Conservation (phyloP, 345 rosid genomes). For the Rubroshorea leprosula region DNA sequence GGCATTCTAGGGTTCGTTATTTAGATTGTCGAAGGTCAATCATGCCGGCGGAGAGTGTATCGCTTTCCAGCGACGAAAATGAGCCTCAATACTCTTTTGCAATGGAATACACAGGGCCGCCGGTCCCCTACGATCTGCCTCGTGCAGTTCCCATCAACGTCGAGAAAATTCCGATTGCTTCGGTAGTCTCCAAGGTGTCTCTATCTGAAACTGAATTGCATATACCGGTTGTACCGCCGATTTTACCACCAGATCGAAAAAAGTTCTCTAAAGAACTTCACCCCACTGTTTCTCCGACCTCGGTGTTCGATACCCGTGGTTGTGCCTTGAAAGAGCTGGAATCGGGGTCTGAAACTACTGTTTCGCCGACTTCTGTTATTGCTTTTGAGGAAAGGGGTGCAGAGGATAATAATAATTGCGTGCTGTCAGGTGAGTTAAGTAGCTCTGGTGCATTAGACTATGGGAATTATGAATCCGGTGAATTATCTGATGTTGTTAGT, state of each 20-base stretch:
- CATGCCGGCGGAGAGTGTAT: conserved; percentile 28
- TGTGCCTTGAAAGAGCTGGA: conserved; percentile 24
- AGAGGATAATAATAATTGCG: conserved; percentile 31
- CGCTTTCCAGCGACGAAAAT: conserved; percentile 29
- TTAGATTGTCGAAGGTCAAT: neutral
- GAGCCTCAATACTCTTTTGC: conserved; percentile 54
- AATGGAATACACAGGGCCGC: conserved; percentile 82
- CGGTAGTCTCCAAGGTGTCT: conserved; percentile 68
- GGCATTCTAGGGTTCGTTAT: neutral
- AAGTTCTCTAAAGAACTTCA: conserved; percentile 40
- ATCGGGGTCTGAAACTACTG: conserved; percentile 43
- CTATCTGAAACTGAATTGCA: conserved; percentile 40
- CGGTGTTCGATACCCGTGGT: conserved; percentile 23
- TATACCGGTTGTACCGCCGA: conserved; percentile 89
- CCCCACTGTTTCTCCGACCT: conserved; percentile 36
- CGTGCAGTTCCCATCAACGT: conserved; percentile 88
- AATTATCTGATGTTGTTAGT: conserved; percentile 23
- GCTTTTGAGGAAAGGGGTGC: conserved; percentile 42
- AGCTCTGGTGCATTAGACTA: conserved; percentile 13
- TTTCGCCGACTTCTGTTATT: conserved; percentile 65
- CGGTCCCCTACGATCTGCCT: conserved; percentile 69
- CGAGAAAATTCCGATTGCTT: conserved; percentile 75
- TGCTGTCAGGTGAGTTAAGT: conserved; percentile 58
- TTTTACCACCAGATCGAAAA: conserved; percentile 42
- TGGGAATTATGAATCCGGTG: conserved; percentile 38